phyloP scores from a whole-genome alignment of 345 rosid species.

The Clausena lansium region DNA sequence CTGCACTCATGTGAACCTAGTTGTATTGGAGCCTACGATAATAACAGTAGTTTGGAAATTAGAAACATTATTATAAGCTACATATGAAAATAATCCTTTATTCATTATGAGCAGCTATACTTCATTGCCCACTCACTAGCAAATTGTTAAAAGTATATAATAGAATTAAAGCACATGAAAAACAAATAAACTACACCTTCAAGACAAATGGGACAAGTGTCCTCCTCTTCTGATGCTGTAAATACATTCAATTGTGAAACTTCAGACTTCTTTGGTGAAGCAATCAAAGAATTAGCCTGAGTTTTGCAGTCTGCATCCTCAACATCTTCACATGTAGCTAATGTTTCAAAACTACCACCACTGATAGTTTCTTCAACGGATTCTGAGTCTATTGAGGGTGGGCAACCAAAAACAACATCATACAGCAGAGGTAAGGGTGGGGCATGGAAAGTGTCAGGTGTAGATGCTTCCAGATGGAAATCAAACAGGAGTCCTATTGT shows the following conservation, averaged over 20 bases:
- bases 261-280: slow-evolving; percentile 50
- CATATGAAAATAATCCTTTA: no score
- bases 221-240: slow-evolving; percentile 60
- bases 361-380: slow-evolving; percentile 34
- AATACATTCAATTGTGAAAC: slow-evolving; percentile 37
- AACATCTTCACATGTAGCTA: slow-evolving; percentile 41
- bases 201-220: slow-evolving; percentile 79
- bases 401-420: slow-evolving; percentile 54
- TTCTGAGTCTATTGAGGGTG: slow-evolving; percentile 36
- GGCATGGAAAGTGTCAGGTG: slow-evolving; percentile 63
- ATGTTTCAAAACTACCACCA: slow-evolving; percentile 41
- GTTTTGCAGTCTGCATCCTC: slow-evolving; percentile 47
- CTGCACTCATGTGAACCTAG: no score
- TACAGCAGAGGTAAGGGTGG: slow-evolving; percentile 77
- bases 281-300: slow-evolving; percentile 40
- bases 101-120: slow-evolving; percentile 1
- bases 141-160: slow-evolving; percentile 10
- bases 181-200: slow-evolving; percentile 51
- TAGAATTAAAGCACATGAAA: background rate
- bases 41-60: no score
- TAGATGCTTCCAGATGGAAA: slow-evolving; percentile 52
- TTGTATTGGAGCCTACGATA: no score
- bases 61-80: no score
- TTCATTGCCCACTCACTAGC: background rate
- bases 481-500: slow-evolving; percentile 60